Conservation (phyloP, 2,329 filamentous ascomycete species). For the Dothiorella sarmentorum region DNA sequence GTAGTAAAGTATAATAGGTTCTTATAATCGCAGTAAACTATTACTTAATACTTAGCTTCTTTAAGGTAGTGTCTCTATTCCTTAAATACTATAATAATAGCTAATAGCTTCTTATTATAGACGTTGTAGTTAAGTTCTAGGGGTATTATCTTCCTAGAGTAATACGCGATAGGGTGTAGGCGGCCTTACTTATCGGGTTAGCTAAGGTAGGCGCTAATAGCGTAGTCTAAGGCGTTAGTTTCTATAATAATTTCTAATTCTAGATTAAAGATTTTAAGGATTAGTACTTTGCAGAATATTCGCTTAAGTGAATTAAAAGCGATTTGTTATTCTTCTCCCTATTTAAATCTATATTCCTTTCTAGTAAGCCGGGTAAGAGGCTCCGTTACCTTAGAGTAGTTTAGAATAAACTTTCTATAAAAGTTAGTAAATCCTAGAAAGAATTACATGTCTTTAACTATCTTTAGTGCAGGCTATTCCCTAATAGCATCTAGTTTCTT, state of each 20-base stretch:
- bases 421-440: constrained; percentile 20
- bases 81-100: too few relatives aligned
- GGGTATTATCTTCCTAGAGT: background rate
- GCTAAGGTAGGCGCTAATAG: background rate
- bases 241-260: background rate
- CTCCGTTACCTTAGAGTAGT: background rate
- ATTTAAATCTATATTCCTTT: background rate
- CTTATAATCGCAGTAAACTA: too few relatives aligned
- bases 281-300: too few relatives aligned
- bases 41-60: too few relatives aligned
- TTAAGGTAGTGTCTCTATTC: too few relatives aligned
- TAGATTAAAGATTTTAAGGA: background rate
- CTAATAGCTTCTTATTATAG: too few relatives aligned
- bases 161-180: background rate
- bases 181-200: background rate
- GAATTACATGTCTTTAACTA: constrained; percentile 11
- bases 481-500: constrained; percentile 18
- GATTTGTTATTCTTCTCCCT: background rate
- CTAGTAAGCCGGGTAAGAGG: background rate
- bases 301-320: background rate
- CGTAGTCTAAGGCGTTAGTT: background rate
- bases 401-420: background rate
- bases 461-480: background rate
- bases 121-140: background rate
- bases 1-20: too few relatives aligned